Evolutionary conservation across 805 yeast species (phyloP), one percentile per base, ranked within the genome.

Genomic region (Priceomyces medius): DNA sequence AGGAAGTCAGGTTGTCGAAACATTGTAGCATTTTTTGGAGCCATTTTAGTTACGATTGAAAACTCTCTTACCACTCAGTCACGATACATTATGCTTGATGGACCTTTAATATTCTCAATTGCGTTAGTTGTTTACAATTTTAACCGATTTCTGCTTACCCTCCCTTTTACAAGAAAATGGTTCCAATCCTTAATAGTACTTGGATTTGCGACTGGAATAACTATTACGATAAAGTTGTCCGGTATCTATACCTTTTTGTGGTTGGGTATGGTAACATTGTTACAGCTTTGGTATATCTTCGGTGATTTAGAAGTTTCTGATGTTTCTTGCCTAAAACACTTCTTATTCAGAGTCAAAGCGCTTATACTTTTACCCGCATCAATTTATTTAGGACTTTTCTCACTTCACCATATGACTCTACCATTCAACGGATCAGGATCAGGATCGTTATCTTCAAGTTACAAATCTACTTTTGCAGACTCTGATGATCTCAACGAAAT

Each of bases 231-330:
- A 3, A 86, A 87, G 55, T 77, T 81, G 74, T 74, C 84, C 3
- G 97, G 96, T 0, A 38, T 81, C 17, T 77, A 79, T 53, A 83
- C 91, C 0, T 61, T 80, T 42, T 62, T 62, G 0, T 88, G 95
- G 95, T 63, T 85, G 9, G 74, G 80, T 2, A 3, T 66, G 0
- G 53, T 80, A 35, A 63, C 66, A 1, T 39, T 73, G 1, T 65
- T 69, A 43, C 79, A 80, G 45, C 59, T 83, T 34, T 89, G 96
- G 96, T 58, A 60, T 45, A 53, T 78, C 9, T 56, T 84, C 28
- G 95, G 93, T 10, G 97, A 91, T 59, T 58, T 85, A 23, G 60
- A 65, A 3, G 67, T 83, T 3, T 32, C 76, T 1, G 59, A 66
- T 7, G 41, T 38, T 13, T 38, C 51, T 18, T 64, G 80, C 47